Conservation (phyloP, 2,329 filamentous ascomycete genomes). For the Microcyclosporella mali region DNA sequence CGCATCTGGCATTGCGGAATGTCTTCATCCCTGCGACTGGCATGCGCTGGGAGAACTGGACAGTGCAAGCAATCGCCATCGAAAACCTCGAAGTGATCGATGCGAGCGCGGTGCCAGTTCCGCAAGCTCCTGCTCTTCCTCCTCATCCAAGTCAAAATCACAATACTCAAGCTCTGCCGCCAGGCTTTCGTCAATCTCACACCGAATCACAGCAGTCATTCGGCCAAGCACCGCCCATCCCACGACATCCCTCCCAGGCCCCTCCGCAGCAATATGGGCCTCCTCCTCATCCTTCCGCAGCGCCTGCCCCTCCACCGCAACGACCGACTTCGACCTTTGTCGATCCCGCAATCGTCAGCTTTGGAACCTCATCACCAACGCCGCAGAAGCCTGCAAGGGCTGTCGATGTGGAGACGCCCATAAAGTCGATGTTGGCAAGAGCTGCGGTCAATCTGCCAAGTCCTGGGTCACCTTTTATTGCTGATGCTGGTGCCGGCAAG, state of each 20-base stretch:
- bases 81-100: slow-evolving; percentile 50
- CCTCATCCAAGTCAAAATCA: slow-evolving; percentile 1
- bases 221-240: not conserved
- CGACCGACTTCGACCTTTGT: slow-evolving; percentile 50
- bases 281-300: slow-evolving; percentile 14
- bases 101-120: slow-evolving; percentile 7
- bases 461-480: slow-evolving; percentile 35
- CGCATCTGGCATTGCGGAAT: slow-evolving; percentile 64
- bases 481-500: slow-evolving; percentile 23
- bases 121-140: slow-evolving; percentile 3
- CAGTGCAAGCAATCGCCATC: slow-evolving; percentile 53
- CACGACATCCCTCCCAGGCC: slow-evolving; percentile 4
- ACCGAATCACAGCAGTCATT: slow-evolving; percentile 5
- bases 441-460: slow-evolving; percentile 33
- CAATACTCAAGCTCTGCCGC: not conserved
- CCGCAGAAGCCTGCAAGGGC: slow-evolving; percentile 18
- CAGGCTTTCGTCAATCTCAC: slow-evolving; percentile 2
- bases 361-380: slow-evolving; percentile 38
- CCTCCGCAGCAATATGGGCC: slow-evolving; percentile 1
- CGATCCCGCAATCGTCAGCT: slow-evolving; percentile 78
- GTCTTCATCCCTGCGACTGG: slow-evolving; percentile 53
- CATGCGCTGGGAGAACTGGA: slow-evolving; percentile 48
- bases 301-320: slow-evolving; percentile 25
- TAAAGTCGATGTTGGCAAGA: slow-evolving; percentile 35
- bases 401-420: slow-evolving; percentile 35